Percentiles rank a stretch among this genome's conserved stretches.
Evolutionary conservation across 2,329 filamentous ascomycete species (phyloP).

Genomic region (Colletotrichum shisoi): DNA sequence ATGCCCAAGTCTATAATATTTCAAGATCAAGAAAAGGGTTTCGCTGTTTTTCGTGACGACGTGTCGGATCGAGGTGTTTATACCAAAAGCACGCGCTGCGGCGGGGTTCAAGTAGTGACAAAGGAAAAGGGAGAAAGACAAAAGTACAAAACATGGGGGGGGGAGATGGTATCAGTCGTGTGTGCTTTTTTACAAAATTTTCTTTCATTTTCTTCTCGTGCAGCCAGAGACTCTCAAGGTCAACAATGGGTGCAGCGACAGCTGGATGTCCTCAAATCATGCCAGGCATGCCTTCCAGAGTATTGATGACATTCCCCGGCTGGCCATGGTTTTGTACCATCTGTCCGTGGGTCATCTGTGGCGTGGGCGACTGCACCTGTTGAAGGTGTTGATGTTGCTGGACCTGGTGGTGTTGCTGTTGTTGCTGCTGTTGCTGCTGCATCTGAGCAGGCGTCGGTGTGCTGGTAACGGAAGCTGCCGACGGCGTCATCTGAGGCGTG

Average conservation of each 20-base stretch:
- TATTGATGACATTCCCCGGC: slow-evolving; percentile 29
- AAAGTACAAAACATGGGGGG: slow-evolving; percentile 7
- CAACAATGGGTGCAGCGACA: not conserved
- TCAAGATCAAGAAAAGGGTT: slow-evolving; percentile 10
- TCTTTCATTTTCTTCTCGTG: not conserved
- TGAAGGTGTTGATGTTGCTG: slow-evolving; percentile 42
- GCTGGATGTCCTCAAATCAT: slow-evolving; percentile 33
- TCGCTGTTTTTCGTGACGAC: slow-evolving; percentile 35
- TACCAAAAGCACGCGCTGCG: slow-evolving; percentile 33
- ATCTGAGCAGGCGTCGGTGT: slow-evolving; percentile 51
- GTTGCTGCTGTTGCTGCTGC: slow-evolving; percentile 42
- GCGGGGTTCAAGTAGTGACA: slow-evolving; percentile 24
- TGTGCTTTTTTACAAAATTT: not conserved
- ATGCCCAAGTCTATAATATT: slow-evolving; percentile 32
- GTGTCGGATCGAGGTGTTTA: slow-evolving; percentile 5
- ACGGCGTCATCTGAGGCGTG: slow-evolving; percentile 57
- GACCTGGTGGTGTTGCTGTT: slow-evolving; percentile 40
- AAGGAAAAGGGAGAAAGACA: slow-evolving; percentile 34
- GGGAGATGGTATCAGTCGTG: slow-evolving; percentile 36
- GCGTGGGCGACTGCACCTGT: slow-evolving; percentile 41
- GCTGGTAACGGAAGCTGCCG: slow-evolving; percentile 47
- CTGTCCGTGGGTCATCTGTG: slow-evolving; percentile 34
- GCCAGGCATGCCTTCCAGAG: slow-evolving; percentile 37
- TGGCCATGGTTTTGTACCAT: slow-evolving; percentile 38
- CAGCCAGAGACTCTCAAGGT: slow-evolving; percentile 10